These are phyloP conservation scores for Crithidia mellificae DNA, from an alignment of 208 protist species.

Conservation along the genomic window DNA sequence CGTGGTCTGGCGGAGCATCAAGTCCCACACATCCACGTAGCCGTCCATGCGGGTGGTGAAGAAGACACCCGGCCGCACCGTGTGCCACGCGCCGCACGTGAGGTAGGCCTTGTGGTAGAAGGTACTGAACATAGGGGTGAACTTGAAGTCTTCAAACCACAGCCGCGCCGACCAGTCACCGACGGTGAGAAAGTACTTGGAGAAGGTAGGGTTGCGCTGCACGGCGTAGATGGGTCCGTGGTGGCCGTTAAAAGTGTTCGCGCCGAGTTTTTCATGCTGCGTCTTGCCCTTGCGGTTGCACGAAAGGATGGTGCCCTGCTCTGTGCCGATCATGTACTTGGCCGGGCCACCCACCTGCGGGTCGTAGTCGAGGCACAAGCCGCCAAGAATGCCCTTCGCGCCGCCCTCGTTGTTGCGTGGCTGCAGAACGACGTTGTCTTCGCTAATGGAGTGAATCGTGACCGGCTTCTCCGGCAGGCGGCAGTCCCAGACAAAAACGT, in stretches of 20 bases:
- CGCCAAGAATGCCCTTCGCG: constrained; percentile 88
- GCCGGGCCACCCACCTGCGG: constrained; percentile 90
- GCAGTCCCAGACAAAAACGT: constrained; percentile 95
- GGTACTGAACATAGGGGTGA: constrained; percentile 94
- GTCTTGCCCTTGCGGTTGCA: constrained; percentile 96
- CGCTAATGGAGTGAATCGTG: constrained; percentile 80
- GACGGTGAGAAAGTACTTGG: constrained; percentile 96
- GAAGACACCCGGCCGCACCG: constrained; percentile 94
- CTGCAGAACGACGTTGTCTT: constrained; percentile 86
- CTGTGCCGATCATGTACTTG: constrained; percentile 97
- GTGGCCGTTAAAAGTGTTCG: constrained; percentile 94
- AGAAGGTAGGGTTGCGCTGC: constrained; percentile 93
- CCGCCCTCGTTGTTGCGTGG: constrained; percentile 91
- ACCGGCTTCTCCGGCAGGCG: constrained; percentile 92
- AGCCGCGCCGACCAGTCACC: constrained; percentile 96
- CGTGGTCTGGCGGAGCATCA: constrained; percentile 93
- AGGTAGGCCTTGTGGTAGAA: constrained; percentile 96
- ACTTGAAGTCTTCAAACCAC: constrained; percentile 97
- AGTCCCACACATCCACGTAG: constrained; percentile 95
- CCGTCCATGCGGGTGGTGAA: constrained; percentile 97
- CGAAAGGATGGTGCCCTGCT: constrained; percentile 94
- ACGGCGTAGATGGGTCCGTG: constrained; percentile 96
- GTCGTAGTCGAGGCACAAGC: constrained; percentile 95
- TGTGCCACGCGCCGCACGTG: constrained; percentile 93
- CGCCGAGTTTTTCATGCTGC: constrained; percentile 91